A percentile compares a stretch with the other conserved stretches of the same genome.
These are phyloP conservation scores for Oehlia diaphana DNA, from an alignment of 192 early-diverging fungal genomes.

Conservation along the genomic window DNA sequence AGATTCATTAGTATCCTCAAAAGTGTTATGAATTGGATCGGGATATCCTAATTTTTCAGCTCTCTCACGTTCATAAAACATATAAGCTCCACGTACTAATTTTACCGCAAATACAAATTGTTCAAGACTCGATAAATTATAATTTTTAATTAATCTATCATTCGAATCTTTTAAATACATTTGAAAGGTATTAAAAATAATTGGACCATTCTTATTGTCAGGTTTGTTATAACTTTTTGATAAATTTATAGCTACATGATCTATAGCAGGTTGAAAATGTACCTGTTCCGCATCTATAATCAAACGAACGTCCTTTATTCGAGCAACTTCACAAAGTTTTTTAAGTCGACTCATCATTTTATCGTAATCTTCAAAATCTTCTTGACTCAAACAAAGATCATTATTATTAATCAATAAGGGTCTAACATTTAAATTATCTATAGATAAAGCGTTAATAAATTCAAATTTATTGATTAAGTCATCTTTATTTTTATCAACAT, in stretches of 20 bases:
- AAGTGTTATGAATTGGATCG: slow-evolving; percentile 79
- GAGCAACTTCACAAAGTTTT: slow-evolving; percentile 63
- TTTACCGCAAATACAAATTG: slow-evolving; percentile 83
- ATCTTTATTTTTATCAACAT: slow-evolving; percentile 50
- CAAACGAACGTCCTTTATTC: slow-evolving; percentile 62
- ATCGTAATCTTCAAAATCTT: slow-evolving; percentile 74
- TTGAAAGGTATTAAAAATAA: slow-evolving; percentile 95
- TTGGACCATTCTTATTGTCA: slow-evolving; percentile 44
- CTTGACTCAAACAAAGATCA: slow-evolving; percentile 36
- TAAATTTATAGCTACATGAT: slow-evolving; percentile 75
- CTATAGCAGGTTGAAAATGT: slow-evolving; percentile 92
- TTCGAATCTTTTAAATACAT: slow-evolving; percentile 83
- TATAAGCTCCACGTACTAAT: slow-evolving; percentile 81
- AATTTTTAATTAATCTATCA: slow-evolving; percentile 64
- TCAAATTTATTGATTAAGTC: slow-evolving; percentile 71
- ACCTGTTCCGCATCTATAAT: slow-evolving; percentile 95
- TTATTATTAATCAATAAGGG: slow-evolving; percentile 42
- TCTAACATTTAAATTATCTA: slow-evolving; percentile 57
- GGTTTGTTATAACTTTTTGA: slow-evolving; percentile 68
- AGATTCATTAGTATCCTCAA: slow-evolving; percentile 78
- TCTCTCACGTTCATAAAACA: slow-evolving; percentile 56
- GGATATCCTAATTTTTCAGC: slow-evolving; percentile 67
- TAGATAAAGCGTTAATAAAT: slow-evolving; percentile 61
- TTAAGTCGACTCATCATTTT: slow-evolving; percentile 69
- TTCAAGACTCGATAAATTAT: slow-evolving; percentile 62